Percentiles rank a stretch among this genome's conserved stretches.
These are phyloP conservation scores for Albizia julibrissin DNA, from an alignment of 306 rosid genomes.

Conservation along the genomic window DNA sequence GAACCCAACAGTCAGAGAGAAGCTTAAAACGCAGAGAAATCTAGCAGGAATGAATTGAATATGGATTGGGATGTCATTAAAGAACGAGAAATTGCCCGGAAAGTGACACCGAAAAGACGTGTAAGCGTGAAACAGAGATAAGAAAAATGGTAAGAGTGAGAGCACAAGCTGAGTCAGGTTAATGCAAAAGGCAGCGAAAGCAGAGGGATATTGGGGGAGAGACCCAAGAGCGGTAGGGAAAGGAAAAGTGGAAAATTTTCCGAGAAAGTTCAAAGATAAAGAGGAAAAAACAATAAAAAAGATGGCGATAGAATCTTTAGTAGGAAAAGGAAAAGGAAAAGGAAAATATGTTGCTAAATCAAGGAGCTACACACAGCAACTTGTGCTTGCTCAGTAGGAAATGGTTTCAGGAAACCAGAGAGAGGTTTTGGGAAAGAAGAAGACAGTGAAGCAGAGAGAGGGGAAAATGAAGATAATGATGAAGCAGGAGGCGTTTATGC, in stretches of 20 bases:
- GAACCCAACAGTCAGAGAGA: conserved; percentile 48
- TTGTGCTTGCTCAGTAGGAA: not conserved
- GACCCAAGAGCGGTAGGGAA: not conserved
- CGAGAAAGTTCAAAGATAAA: conserved; percentile 41
- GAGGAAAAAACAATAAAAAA: not conserved
- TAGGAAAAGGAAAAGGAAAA: conserved; percentile 53
- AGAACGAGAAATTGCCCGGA: conserved; percentile 62
- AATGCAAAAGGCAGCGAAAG: conserved; percentile 41
- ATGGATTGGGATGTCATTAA: conserved; percentile 40
- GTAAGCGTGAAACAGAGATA: conserved; percentile 20
- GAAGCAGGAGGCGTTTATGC: not conserved
- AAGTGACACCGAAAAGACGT: conserved; percentile 41
- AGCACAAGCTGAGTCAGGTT: conserved; percentile 19
- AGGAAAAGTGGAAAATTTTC: conserved; percentile 43
- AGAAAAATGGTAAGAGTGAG: conserved; percentile 12
- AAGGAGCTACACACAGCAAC: not conserved
- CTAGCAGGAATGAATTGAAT: conserved; percentile 29
- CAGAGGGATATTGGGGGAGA: conserved; percentile 15
- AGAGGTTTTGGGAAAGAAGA: not conserved
- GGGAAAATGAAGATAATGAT: not conserved
- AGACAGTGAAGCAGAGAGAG: not conserved
- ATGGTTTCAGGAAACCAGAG: conserved; percentile 16
- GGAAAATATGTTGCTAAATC: conserved; percentile 38
- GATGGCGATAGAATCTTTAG: conserved; percentile 41
- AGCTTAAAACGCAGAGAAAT: conserved; percentile 54